Evolutionary conservation across 2,329 filamentous ascomycete genomes (phyloP).

Genomic region (Sclerotinia trifoliorum): DNA sequence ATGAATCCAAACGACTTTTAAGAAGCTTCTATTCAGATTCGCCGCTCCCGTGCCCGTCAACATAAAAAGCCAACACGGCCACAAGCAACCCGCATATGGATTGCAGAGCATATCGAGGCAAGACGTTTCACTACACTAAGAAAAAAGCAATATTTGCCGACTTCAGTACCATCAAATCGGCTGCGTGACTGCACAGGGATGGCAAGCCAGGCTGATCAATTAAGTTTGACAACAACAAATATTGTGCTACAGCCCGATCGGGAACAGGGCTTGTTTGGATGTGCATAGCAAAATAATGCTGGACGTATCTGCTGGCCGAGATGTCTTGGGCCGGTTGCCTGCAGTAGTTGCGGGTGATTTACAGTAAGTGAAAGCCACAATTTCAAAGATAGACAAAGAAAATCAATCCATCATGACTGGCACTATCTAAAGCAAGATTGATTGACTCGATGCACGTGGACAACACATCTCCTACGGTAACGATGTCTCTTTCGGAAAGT

Average conservation of each 20-base stretch:
- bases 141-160: slow-evolving; percentile 32
- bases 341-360: slow-evolving; percentile 48
- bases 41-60: slow-evolving; percentile 37
- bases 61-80: slow-evolving; percentile 32
- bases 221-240: slow-evolving; percentile 40
- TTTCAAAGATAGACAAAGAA: slow-evolving; percentile 50
- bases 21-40: slow-evolving; percentile 36
- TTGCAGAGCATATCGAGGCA: slow-evolving; percentile 38
- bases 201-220: slow-evolving; percentile 32
- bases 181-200: slow-evolving; percentile 34
- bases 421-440: slow-evolving; percentile 37
- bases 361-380: slow-evolving; percentile 31
- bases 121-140: slow-evolving; percentile 34
- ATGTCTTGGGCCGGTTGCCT: slow-evolving; percentile 44
- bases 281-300: slow-evolving; percentile 31
- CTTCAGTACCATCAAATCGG: slow-evolving; percentile 31
- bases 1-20: slow-evolving; percentile 32
- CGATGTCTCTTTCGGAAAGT: slow-evolving; percentile 19
- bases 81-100: slow-evolving; percentile 34
- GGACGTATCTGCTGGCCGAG: slow-evolving; percentile 36
- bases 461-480: slow-evolving; percentile 26
- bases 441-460: slow-evolving; percentile 59
- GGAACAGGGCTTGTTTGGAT: slow-evolving; percentile 39
- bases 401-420: slow-evolving; percentile 33
- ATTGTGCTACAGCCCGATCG: slow-evolving; percentile 36